Evolutionary conservation across 2,329 filamentous ascomycete species (phyloP).

Genomic region (Coniochaeta pulveracea): DNA sequence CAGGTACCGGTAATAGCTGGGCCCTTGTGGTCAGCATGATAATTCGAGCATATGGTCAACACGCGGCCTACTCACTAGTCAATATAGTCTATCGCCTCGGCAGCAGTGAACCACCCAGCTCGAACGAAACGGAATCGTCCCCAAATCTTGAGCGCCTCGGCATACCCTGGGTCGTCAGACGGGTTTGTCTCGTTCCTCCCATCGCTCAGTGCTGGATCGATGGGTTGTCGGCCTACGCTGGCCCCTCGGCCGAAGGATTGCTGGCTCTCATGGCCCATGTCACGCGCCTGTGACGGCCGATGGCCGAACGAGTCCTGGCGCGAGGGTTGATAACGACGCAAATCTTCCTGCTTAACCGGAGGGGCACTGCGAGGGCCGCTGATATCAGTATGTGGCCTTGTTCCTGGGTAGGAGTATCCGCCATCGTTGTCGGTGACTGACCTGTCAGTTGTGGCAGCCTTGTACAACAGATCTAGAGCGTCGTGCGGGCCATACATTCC

Average conservation of each 20-base stretch:
- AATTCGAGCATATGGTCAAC: not conserved
- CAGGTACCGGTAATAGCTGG: slow-evolving; percentile 78
- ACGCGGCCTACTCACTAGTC: slow-evolving; percentile 55
- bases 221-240: slow-evolving; percentile 20
- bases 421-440: slow-evolving; percentile 10
- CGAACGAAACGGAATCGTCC: slow-evolving; percentile 87
- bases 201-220: slow-evolving; percentile 36
- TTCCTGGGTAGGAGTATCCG: not conserved
- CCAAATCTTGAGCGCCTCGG: slow-evolving; percentile 77
- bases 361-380: slow-evolving; percentile 7
- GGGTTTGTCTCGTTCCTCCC: slow-evolving; percentile 24
- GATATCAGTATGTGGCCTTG: slow-evolving; percentile 2
- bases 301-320: slow-evolving; percentile 1
- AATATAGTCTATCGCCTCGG: slow-evolving; percentile 88
- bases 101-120: slow-evolving; percentile 89
- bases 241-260: slow-evolving; percentile 10
- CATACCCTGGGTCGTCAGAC: slow-evolving; percentile 41
- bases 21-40: slow-evolving; percentile 1
- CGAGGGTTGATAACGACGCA: slow-evolving; percentile 6
- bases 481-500: slow-evolving; percentile 88
- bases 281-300: slow-evolving; percentile 2
- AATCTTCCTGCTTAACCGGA: slow-evolving; percentile 11
- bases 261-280: slow-evolving; percentile 9
- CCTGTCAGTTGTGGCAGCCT: slow-evolving; percentile 64
- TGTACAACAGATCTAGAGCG: slow-evolving; percentile 81